Evolutionary conservation across 2,329 filamentous ascomycete species (phyloP), one percentile per base, ranked within the genome.

Genomic region (Rutstroemia sp.): DNA sequence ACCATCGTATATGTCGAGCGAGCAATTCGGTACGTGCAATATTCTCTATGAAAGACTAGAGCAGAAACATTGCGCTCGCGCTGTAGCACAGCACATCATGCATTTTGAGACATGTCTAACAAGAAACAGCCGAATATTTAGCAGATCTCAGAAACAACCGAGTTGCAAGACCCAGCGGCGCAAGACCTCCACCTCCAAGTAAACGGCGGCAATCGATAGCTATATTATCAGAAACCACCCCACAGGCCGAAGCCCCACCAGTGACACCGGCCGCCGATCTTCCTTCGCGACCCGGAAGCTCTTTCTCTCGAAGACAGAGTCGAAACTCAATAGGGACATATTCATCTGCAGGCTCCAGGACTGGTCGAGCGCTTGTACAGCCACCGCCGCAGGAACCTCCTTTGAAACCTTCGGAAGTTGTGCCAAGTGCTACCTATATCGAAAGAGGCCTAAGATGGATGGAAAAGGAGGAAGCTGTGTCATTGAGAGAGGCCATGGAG

Each of bases 391-490:
- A 58, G n/a, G 56, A 49, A 10, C 41, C 53, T 30, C 77, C 79
- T 14, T 66, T 83, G 56, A 83, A 76, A 60, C 79, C 82, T 1
- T 80, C 78, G 2, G 77, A 83, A 51, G 78, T 86, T 49, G 82
- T 86, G 16, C 81, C 83, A 6, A 87, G 79, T 58, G 76, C 82
- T 45, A 82, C 80, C 7, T 91, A 91, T 69, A 85, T 88, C 56
- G 88, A 91, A 70, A 80, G 83, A 56, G 86, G 86, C 18, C 81
- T 84, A 67, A 76, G 87, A 64, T 90, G 87, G 85, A 88, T 89
- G 81, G 88, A 92, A 70, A 88, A 87, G 69, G 86, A 90, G 67
- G 88, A 92, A 71, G 85, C 82, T 4, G 78, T 79, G 38, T 86
- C 86, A 19, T 71, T 92, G 58, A 80, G 86, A 18, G 79, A 83